Evolutionary conservation across 495 filamentous ascomycete species (phyloP), one percentile per base, ranked within the genome.

Genomic region (Aspergillus campestris): DNA sequence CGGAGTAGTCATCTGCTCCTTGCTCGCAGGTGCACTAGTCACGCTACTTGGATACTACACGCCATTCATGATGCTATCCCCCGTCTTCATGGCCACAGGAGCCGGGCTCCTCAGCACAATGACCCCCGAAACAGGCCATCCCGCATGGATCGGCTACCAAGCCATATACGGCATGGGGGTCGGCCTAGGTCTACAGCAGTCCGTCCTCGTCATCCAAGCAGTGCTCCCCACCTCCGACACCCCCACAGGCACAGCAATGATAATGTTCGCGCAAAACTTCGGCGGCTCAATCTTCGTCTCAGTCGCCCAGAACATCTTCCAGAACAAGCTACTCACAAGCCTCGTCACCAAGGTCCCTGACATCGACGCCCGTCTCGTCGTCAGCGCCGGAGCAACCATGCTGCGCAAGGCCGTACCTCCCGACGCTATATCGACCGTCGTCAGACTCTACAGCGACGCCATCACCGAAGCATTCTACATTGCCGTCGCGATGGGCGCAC

Each of bases 91-190:
- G 35, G 57, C 83, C 6, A 66, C 90, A 52, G 89, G 86, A 13
- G 77, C 73, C 3, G 89, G 87, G 0, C 70, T 94, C 5, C 56
- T 91, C 3, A 75, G 73, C 1, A 91, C 80, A 0, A 80, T 84
- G 14, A 52, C 72, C 11, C 61, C 73, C 0, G 64, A 79, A 55
- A 81, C 79, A 0, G 56, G 61, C 7, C 50, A 68, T n/a, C 50
- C 64, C 0, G 64, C 57, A 27, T 95, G 89, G 89, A 85, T 92
- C 46, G 86, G 89, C 0, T 92, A 81, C 51, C 86, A 90, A 53
- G 71, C 81, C 31, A 45, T 91, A 3, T 75, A 78, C 39, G 88
- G 87, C 34, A 64, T 75, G 8, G 87, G 88, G 5, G 48, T 87
- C 1, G 87, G 87, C 2, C 46, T 82, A 3, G 79, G 81, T 35